Conservation (phyloP, 345 rosid species). For the Eutrema japonicum region DNA sequence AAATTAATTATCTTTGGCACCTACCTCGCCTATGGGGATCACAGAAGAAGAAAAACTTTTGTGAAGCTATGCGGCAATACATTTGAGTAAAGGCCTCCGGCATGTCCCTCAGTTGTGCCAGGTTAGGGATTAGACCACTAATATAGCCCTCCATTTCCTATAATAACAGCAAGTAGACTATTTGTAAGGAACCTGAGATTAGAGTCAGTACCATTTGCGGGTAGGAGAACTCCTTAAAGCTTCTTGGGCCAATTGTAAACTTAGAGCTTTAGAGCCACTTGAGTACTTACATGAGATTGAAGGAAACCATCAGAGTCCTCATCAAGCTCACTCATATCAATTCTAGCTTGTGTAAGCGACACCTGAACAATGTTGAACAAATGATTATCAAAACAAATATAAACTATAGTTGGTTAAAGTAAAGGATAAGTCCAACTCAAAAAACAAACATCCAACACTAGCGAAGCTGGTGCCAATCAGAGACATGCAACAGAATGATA, state of each 20-base stretch:
- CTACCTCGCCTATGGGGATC: conserved; percentile 98
- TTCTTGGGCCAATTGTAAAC: not conserved
- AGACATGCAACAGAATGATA: conserved; percentile 16
- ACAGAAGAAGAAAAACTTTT: conserved; percentile 98
- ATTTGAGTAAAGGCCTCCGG: conserved; percentile 76
- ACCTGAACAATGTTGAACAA: conserved; percentile 60
- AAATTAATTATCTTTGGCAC: not conserved
- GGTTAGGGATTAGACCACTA: conserved; percentile 89
- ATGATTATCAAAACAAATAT: conserved; percentile 22
- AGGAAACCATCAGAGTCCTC: conserved; percentile 99
- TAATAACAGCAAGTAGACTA: conserved; percentile 28
- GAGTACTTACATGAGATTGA: conserved; percentile 67
- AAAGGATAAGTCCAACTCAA: not conserved
- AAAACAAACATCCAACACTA: conserved; percentile 9
- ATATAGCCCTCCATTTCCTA: conserved; percentile 99
- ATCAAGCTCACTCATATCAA: conserved; percentile 99
- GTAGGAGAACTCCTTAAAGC: conserved; percentile 5
- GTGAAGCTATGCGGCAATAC: conserved; percentile 97
- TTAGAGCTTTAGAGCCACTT: conserved; percentile 22
- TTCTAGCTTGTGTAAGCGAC: conserved; percentile 97
- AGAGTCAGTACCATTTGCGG: conserved; percentile 5
- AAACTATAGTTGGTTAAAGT: conserved; percentile 4
- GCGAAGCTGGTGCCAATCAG: conserved; percentile 4
- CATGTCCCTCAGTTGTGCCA: conserved; percentile 97
- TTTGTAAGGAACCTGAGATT: not conserved